Conservation (phyloP, 1,284 basidiomycete species). For the Moesziomyces sp. region DNA sequence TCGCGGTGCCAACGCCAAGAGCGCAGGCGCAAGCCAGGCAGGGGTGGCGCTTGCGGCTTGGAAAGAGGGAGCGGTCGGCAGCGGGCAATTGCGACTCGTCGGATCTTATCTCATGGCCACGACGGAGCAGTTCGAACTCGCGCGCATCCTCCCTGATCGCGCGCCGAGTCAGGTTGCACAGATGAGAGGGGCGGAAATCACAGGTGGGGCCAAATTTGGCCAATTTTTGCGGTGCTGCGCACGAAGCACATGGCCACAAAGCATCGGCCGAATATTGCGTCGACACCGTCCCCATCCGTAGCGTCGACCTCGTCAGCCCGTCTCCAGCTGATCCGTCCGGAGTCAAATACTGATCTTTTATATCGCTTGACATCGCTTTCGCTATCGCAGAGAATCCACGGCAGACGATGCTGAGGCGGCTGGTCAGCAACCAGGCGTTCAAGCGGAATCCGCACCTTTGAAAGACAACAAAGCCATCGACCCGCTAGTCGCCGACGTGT, state of each 20-base stretch:
- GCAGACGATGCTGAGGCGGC: slow-evolving; percentile 16
- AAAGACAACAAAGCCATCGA: slow-evolving; percentile 18
- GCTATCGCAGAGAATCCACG: slow-evolving; percentile 8
- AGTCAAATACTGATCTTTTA: neutral
- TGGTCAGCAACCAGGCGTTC: neutral
- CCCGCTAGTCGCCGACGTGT: slow-evolving; percentile 23
- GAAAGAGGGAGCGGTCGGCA: neutral
- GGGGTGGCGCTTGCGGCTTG: neutral
- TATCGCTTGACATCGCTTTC: neutral
- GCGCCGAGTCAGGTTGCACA: too few relatives aligned
- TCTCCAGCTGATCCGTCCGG: too few relatives aligned
- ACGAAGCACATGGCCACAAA: neutral
- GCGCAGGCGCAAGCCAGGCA: neutral
- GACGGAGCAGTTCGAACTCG: neutral
- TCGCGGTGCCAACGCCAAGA: neutral
- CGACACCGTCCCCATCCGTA: neutral
- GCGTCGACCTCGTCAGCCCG: too few relatives aligned
- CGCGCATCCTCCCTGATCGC: neutral
- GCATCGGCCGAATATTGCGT: neutral
- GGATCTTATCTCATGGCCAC: too few relatives aligned
- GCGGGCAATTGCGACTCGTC: neutral
- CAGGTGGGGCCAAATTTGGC: neutral
- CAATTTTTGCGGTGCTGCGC: neutral
- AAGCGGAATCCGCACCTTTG: neutral
- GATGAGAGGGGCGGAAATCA: neutral